Evolutionary conservation across 352 stramenopile genomes (phyloP).

Genomic region (Phytophthora colocasiae): DNA sequence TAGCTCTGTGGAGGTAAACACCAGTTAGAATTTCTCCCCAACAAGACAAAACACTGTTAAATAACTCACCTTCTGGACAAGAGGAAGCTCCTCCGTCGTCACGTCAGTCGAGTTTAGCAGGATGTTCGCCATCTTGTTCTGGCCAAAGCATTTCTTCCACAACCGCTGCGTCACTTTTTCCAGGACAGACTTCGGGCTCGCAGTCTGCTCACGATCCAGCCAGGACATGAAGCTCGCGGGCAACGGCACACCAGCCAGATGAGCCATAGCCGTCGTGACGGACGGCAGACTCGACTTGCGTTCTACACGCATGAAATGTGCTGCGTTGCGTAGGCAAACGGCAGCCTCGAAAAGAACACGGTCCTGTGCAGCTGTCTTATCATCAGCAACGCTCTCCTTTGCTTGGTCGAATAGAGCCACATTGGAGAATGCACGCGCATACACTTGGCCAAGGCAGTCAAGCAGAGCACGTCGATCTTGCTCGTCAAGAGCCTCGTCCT

Average conservation of each 20-base stretch:
- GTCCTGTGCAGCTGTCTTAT: constrained; percentile 31
- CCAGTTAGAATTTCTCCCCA: constrained; percentile 14
- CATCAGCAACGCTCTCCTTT: constrained; percentile 26
- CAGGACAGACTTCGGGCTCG: constrained; percentile 21
- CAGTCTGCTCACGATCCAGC: constrained; percentile 45
- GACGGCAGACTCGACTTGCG: constrained; percentile 49
- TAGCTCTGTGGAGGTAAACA: constrained; percentile 47
- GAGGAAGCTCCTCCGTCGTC: constrained; percentile 44
- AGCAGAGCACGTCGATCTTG: constrained; percentile 46
- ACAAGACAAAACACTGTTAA: neutral
- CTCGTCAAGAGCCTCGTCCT: constrained; percentile 38
- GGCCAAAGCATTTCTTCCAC: constrained; percentile 44
- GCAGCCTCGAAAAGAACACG: constrained; percentile 31
- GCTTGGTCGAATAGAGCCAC: constrained; percentile 31
- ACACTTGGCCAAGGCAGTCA: constrained; percentile 59
- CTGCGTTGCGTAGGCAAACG: constrained; percentile 60
- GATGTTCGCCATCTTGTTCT: constrained; percentile 51
- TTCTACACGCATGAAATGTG: constrained; percentile 66
- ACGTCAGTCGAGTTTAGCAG: constrained; percentile 58
- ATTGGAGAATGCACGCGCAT: constrained; percentile 54
- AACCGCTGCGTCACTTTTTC: constrained; percentile 29
- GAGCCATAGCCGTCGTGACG: constrained; percentile 53
- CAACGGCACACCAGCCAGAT: constrained; percentile 53
- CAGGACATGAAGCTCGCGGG: constrained; percentile 56
- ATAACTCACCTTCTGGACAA: constrained; percentile 52